These are phyloP conservation scores for Talaromyces sp. DNA, from an alignment of 2,329 filamentous ascomycete species.

Conservation along the genomic window DNA sequence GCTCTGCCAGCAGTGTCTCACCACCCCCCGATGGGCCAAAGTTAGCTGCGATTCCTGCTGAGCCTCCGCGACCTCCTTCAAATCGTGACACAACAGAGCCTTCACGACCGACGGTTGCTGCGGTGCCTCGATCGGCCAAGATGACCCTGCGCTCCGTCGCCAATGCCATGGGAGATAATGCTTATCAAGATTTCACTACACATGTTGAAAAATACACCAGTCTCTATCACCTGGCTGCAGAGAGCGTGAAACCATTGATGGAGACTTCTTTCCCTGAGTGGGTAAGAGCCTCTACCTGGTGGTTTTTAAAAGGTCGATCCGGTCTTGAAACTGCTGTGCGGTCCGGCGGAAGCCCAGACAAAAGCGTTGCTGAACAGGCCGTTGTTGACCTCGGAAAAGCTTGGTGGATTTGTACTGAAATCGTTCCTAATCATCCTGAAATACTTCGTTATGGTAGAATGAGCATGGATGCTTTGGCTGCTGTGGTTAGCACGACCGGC, in stretches of 20 bases:
- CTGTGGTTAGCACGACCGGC: constrained; percentile 38
- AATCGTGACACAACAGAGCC: neutral
- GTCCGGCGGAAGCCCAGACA: constrained; percentile 40
- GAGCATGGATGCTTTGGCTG: constrained; percentile 34
- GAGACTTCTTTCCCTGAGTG: constrained; percentile 61
- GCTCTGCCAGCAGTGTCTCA: constrained; percentile 8
- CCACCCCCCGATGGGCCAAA: constrained; percentile 4
- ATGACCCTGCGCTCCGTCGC: constrained; percentile 31
- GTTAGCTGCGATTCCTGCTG: neutral
- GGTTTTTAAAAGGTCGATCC: constrained; percentile 77
- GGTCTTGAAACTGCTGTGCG: constrained; percentile 68
- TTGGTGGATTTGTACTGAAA: constrained; percentile 63
- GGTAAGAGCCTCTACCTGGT: constrained; percentile 72
- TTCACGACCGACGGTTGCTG: neutral
- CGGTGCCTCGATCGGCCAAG: constrained; percentile 18
- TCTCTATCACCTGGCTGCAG: constrained; percentile 71
- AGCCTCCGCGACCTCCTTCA: constrained; percentile 1
- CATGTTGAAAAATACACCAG: constrained; percentile 69
- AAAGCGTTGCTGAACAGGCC: constrained; percentile 57
- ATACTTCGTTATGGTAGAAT: constrained; percentile 33
- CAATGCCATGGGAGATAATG: constrained; percentile 53
- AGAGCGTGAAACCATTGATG: constrained; percentile 62
- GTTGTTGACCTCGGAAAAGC: constrained; percentile 81
- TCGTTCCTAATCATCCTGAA: constrained; percentile 36
- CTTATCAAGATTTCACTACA: constrained; percentile 62